Conservation (phyloP, 495 filamentous ascomycete genomes). For the Hypomontagnella monticulosa region DNA sequence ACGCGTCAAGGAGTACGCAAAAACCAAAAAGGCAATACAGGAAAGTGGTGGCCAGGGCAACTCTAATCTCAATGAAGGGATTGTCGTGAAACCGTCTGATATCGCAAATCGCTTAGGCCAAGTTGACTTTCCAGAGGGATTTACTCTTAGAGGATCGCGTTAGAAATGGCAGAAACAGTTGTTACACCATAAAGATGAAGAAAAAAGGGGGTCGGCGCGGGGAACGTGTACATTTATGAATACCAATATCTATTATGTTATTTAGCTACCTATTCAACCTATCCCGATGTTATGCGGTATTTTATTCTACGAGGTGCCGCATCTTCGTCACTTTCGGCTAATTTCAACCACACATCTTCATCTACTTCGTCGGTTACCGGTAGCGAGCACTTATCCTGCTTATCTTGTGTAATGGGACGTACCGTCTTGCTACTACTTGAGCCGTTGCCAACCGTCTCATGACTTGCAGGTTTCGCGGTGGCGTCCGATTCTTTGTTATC, state of each 20-base stretch:
- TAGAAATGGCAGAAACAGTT: neutral
- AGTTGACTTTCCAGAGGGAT: conserved; percentile 40
- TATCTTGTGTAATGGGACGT: neutral
- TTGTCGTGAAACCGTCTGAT: conserved; percentile 21
- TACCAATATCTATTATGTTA: conserved; percentile 1
- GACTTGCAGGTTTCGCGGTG: neutral
- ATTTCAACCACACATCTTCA: conserved; percentile 35
- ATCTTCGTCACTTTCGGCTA: conserved; percentile 21
- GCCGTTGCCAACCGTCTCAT: neutral
- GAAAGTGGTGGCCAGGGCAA: conserved; percentile 5
- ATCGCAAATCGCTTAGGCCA: conserved; percentile 41
- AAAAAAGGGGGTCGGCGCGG: neutral
- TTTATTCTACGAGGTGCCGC: conserved; percentile 10
- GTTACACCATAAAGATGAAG: neutral
- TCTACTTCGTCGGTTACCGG: neutral
- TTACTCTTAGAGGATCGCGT: conserved; percentile 14
- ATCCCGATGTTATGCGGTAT: neutral
- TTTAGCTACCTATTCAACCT: conserved; percentile 8
- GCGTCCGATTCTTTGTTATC: neutral
- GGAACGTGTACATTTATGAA: neutral
- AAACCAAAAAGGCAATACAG: conserved; percentile 43
- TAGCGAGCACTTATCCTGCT: neutral
- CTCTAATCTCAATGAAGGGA: conserved; percentile 5
- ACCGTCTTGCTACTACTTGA: neutral
- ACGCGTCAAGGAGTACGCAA: conserved; percentile 48